Conservation (phyloP, 2,329 filamentous ascomycete species). For the Exophiala viscosa region DNA sequence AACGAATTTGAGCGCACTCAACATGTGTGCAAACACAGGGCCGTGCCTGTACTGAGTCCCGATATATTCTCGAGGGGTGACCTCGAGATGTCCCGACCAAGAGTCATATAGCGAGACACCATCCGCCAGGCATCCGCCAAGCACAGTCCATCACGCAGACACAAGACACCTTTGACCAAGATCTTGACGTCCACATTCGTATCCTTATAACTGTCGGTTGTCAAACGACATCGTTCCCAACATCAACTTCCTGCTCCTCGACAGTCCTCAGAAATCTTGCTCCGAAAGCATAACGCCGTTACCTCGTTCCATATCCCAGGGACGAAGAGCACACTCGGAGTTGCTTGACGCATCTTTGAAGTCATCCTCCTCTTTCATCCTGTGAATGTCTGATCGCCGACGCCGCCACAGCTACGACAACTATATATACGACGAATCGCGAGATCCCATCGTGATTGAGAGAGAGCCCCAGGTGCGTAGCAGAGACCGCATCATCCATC, state of each 20-base stretch:
- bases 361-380: neutral
- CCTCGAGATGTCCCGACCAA: conserved; percentile 5
- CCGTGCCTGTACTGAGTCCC: neutral
- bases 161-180: neutral
- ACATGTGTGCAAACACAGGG: conserved; percentile 8
- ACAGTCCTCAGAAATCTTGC: neutral
- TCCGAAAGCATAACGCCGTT: neutral
- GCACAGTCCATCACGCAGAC: neutral
- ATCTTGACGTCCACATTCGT: neutral
- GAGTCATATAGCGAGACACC: conserved; percentile 9
- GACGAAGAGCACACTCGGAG: neutral
- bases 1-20: conserved; percentile 1
- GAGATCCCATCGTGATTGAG: conserved; percentile 21
- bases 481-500: conserved; percentile 14
- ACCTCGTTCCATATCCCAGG: neutral
- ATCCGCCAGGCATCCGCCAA: conserved; percentile 18
- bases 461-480: conserved; percentile 21
- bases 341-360: neutral
- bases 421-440: conserved; percentile 10
- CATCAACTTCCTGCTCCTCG: neutral
- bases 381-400: conserved; percentile 21
- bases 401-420: conserved; percentile 10
- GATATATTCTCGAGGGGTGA: neutral
- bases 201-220: neutral
- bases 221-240: neutral